Evolutionary conservation across 257 asterid species (phyloP).

Genomic region (Leonotis leonurus): DNA sequence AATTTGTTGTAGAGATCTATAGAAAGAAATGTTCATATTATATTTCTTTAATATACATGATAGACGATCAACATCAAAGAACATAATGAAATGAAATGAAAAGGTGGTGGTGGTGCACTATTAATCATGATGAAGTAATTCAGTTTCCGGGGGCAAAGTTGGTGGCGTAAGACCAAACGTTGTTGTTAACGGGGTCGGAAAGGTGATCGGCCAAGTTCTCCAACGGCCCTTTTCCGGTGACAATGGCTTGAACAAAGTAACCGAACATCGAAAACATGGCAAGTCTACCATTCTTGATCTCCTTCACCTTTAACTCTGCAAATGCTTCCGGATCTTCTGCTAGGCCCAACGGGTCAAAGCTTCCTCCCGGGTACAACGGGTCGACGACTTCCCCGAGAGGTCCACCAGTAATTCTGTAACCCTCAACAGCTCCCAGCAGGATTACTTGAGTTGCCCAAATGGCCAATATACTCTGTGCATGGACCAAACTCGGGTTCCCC

Average conservation of each 20-base stretch:
- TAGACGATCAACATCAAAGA: too few relatives aligned
- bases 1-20: too few relatives aligned
- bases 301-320: constrained; percentile 57
- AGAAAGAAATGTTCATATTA: too few relatives aligned
- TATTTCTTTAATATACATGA: too few relatives aligned
- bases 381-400: constrained; percentile 40
- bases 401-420: constrained; percentile 47
- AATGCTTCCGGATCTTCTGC: constrained; percentile 48
- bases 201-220: constrained; percentile 40
- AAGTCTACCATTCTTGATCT: constrained; percentile 50
- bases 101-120: too few relatives aligned
- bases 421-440: constrained; percentile 62
- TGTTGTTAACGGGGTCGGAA: constrained; percentile 49
- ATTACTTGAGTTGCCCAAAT: constrained; percentile 59
- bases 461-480: constrained; percentile 61
- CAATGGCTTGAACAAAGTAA: constrained; percentile 54
- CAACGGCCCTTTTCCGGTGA: constrained; percentile 51
- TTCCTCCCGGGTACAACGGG: constrained; percentile 45
- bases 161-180: constrained; percentile 45
- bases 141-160: constrained; percentile 48
- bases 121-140: too few relatives aligned
- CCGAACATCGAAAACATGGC: constrained; percentile 65
- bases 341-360: constrained; percentile 46
- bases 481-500: constrained; percentile 67
- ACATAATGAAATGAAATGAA: too few relatives aligned